These are phyloP conservation scores for Phaffia rhodozyma DNA, from an alignment of 1,284 basidiomycete genomes.

Conservation along the genomic window DNA sequence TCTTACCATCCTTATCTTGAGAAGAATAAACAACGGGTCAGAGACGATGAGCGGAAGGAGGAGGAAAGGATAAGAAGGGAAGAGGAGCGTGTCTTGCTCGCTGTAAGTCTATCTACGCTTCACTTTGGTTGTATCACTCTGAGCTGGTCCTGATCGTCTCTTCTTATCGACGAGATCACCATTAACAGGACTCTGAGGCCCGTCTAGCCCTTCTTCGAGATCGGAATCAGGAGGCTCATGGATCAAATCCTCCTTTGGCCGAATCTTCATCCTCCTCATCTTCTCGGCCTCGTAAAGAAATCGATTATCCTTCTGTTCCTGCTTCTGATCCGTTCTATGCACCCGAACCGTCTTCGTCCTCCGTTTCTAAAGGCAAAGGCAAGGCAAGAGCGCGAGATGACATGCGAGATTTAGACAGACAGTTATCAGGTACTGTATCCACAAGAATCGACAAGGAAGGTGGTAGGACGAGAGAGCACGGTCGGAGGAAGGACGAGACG, in stretches of 20 bases:
- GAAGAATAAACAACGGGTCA: constrained; percentile 36
- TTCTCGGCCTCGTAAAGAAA: neutral
- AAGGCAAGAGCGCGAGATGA: constrained; percentile 14
- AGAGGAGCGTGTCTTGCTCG: constrained; percentile 29
- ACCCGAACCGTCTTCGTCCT: neutral
- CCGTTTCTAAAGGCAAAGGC: neutral
- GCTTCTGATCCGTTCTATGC: constrained; percentile 9
- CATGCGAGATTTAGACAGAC: constrained; percentile 12
- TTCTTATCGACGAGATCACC: neutral
- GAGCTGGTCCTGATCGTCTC: neutral
- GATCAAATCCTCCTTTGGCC: neutral
- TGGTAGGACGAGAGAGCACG: neutral
- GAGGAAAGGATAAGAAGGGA: constrained; percentile 27
- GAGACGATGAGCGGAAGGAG: constrained; percentile 36
- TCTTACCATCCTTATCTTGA: constrained; percentile 38
- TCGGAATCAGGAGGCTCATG: constrained; percentile 4
- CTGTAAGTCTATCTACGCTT: constrained; percentile 21
- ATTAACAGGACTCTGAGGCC: constrained; percentile 25
- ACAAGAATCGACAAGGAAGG: neutral
- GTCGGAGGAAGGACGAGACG: constrained; percentile 12
- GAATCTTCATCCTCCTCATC: neutral
- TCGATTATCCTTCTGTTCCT: neutral
- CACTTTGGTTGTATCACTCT: neutral
- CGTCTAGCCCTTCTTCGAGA: constrained; percentile 28
- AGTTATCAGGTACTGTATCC: neutral